A percentile compares a stretch with the other conserved stretches of the same genome.
Evolutionary conservation across 805 yeast species (phyloP).

Genomic region (Huiozyma sinensis): DNA sequence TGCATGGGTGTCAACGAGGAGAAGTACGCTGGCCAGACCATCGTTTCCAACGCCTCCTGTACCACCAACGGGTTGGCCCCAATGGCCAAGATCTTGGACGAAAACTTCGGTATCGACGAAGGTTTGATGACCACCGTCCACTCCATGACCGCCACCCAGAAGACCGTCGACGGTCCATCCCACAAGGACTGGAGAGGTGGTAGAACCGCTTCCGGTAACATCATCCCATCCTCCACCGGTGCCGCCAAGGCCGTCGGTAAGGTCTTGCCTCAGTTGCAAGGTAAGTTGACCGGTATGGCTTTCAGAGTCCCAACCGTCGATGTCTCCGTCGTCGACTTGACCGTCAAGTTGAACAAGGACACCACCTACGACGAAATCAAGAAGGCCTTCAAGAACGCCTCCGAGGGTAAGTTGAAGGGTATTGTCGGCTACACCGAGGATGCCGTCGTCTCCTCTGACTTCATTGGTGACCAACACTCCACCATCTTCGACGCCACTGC

Average conservation of each 20-base stretch:
- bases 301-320: constrained; percentile 67
- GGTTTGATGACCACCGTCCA: constrained; percentile 70
- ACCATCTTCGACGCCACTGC: constrained; percentile 61
- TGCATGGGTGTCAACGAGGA: constrained; percentile 61
- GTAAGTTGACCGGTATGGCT: constrained; percentile 66
- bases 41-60: constrained; percentile 63
- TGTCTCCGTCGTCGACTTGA: constrained; percentile 63
- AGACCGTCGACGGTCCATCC: constrained; percentile 69
- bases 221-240: constrained; percentile 67
- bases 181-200: constrained; percentile 79
- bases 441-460: constrained; percentile 60
- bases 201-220: constrained; percentile 67
- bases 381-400: constrained; percentile 45
- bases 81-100: constrained; percentile 58
- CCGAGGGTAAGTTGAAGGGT: constrained; percentile 53
- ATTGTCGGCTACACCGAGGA: constrained; percentile 61
- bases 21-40: constrained; percentile 46
- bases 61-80: constrained; percentile 70
- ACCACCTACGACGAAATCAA: constrained; percentile 58
- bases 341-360: constrained; percentile 48
- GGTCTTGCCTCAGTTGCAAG: constrained; percentile 61
- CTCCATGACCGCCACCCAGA: constrained; percentile 63
- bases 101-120: constrained; percentile 57
- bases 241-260: constrained; percentile 72
- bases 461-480: constrained; percentile 51